Percentiles rank a stretch among this genome's conserved stretches.
Evolutionary conservation across 2,329 filamentous ascomycete species (phyloP).

Genomic region (Trichoderma endophyticum): DNA sequence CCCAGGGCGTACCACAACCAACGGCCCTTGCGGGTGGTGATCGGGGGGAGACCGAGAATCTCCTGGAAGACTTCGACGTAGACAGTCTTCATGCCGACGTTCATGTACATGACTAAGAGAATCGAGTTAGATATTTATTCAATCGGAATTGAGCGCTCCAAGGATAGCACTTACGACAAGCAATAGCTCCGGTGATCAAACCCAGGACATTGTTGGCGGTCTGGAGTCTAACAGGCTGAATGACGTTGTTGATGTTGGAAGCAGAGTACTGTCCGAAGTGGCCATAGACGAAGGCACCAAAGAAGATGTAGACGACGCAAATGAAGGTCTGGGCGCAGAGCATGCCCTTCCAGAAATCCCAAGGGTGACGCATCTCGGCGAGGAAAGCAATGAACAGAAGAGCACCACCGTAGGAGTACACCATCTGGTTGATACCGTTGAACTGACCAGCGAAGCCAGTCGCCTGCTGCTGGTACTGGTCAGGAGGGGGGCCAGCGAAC

Average conservation of each 20-base stretch:
- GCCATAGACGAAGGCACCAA: conserved; percentile 14
- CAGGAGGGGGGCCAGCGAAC: conserved; percentile 2
- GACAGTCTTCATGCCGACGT: conserved; percentile 15
- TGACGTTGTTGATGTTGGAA: conserved; percentile 12
- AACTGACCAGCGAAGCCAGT: conserved; percentile 10
- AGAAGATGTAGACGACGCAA: conserved; percentile 16
- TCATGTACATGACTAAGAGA: conserved; percentile 13
- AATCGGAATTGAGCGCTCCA: no score
- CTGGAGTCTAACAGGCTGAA: conserved; percentile 2
- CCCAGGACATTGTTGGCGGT: conserved; percentile 5
- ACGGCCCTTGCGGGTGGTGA: conserved; percentile 5
- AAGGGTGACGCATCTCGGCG: conserved; percentile 12
- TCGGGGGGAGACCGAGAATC: conserved; percentile 2
- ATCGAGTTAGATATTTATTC: neutral
- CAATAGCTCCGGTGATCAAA: conserved; percentile 10
- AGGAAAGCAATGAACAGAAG: conserved; percentile 13
- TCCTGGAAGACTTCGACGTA: conserved; percentile 14
- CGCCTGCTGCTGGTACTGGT: conserved; percentile 14
- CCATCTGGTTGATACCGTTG: conserved; percentile 16
- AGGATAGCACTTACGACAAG: conserved; percentile 11
- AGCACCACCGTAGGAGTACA: conserved; percentile 12
- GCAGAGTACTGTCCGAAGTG: conserved; percentile 16
- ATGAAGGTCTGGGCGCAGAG: conserved; percentile 16
- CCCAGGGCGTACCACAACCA: conserved; percentile 15
- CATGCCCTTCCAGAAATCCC: conserved; percentile 16